A percentile compares a stretch with the other conserved stretches of the same genome.
Conservation (phyloP, 805 yeast species). For the Kurtzmaniella cleridarum region DNA sequence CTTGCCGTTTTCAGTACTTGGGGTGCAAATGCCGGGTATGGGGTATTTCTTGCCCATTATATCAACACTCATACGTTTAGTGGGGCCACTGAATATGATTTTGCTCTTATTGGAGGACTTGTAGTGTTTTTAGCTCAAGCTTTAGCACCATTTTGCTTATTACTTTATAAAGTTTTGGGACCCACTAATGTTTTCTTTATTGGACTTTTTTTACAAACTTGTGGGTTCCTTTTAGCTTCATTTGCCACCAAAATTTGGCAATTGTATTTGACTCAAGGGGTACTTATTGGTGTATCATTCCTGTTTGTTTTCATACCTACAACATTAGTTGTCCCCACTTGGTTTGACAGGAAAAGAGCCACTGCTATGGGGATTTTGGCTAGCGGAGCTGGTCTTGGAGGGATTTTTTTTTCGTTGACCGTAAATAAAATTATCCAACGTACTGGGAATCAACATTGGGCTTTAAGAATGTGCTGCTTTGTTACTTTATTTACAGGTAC, state of each 20-base stretch:
- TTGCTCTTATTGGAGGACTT: slow-evolving; percentile 60
- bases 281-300: slow-evolving; percentile 51
- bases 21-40: slow-evolving; percentile 63
- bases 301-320: slow-evolving; percentile 53
- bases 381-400: slow-evolving; percentile 45
- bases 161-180: slow-evolving; percentile 38
- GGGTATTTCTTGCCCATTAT: slow-evolving; percentile 52
- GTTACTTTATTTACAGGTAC: slow-evolving; percentile 25
- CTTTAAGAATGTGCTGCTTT: slow-evolving; percentile 36
- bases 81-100: slow-evolving; percentile 49
- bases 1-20: slow-evolving; percentile 51
- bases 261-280: slow-evolving; percentile 57
- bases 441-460: slow-evolving; percentile 34
- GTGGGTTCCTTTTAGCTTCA: slow-evolving; percentile 53
- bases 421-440: slow-evolving; percentile 32
- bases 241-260: slow-evolving; percentile 56
- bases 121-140: slow-evolving; percentile 46
- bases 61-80: slow-evolving; percentile 40
- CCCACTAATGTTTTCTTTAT: slow-evolving; percentile 30
- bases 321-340: slow-evolving; percentile 52
- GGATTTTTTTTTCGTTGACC: slow-evolving; percentile 38
- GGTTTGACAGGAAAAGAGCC: slow-evolving; percentile 58
- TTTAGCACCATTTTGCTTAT: slow-evolving; percentile 45
- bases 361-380: slow-evolving; percentile 36
- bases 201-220: slow-evolving; percentile 36